Conservation (phyloP, 495 filamentous ascomycete genomes). For the Tuber melanosporum region DNA sequence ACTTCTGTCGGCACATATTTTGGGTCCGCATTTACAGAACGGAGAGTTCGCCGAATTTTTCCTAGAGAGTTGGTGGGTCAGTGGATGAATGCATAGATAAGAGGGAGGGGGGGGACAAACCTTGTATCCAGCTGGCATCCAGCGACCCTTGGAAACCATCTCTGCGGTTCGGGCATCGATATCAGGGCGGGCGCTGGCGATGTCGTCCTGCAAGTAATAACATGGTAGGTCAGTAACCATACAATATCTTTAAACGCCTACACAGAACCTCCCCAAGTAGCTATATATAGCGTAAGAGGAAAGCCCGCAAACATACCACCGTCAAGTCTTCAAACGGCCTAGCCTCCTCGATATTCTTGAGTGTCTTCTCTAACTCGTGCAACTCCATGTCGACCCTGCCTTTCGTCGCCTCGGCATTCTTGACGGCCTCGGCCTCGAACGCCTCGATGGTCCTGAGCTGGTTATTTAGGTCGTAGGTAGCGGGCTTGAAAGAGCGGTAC, state of each 20-base stretch:
- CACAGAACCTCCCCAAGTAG: conserved; percentile 5
- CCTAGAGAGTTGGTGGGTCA: conserved; percentile 50
- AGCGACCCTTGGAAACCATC: conserved; percentile 93
- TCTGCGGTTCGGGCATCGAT: conserved; percentile 90
- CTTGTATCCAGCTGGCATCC: conserved; percentile 97
- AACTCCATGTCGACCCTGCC: conserved; percentile 87
- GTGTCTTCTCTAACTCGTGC: conserved; percentile 80
- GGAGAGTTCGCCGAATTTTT: conserved; percentile 97
- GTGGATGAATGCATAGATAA: not conserved
- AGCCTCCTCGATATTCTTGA: conserved; percentile 94
- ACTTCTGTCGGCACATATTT: not conserved
- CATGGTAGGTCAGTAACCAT: conserved; percentile 12
- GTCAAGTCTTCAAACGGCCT: conserved; percentile 96
- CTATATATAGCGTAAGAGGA: not conserved
- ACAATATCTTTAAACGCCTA: not conserved
- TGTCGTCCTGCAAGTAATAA: conserved; percentile 67
- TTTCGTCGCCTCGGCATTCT: conserved; percentile 96
- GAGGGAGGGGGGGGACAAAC: conserved; percentile 48
- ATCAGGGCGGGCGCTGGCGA: conserved; percentile 82
- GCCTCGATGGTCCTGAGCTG: conserved; percentile 97
- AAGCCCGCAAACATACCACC: conserved; percentile 62
- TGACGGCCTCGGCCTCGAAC: conserved; percentile 92
- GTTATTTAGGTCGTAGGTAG: conserved; percentile 77
- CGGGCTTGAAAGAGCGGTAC: conserved; percentile 81
- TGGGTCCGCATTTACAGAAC: conserved; percentile 58